Percentiles rank a stretch among this genome's conserved stretches.
Conservation (phyloP, 2,329 filamentous ascomycete species). For the Phialocephala sp. region DNA sequence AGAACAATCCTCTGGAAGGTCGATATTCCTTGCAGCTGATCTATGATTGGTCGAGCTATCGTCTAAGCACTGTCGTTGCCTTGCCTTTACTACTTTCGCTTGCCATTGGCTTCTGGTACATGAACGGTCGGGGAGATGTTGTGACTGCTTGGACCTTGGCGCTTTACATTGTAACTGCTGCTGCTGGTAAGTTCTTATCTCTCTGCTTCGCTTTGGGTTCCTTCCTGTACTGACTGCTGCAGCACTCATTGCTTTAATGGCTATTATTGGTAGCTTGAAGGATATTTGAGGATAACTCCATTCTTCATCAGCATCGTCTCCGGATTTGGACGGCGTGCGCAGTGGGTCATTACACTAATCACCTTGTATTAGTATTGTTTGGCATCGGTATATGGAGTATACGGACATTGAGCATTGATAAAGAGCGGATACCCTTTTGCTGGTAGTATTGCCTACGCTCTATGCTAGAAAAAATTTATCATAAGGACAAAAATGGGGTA, state of each 20-base stretch:
- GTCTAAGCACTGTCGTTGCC: constrained; percentile 30
- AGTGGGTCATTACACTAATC: background rate
- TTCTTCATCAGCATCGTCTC: background rate
- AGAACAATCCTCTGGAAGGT: constrained; percentile 33
- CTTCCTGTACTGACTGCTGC: constrained; percentile 15
- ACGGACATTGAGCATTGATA: constrained; percentile 1
- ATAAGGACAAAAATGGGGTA: background rate
- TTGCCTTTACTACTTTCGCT: constrained; percentile 31
- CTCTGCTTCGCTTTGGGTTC: background rate
- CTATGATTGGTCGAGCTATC: constrained; percentile 34
- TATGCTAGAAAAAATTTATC: background rate
- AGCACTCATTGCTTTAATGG: constrained; percentile 37
- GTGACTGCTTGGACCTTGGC: constrained; percentile 35
- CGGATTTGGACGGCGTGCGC: background rate
- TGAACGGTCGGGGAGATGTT: constrained; percentile 32
- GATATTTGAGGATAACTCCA: constrained; percentile 28
- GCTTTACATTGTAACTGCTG: constrained; percentile 37
- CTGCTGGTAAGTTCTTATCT: constrained; percentile 28
- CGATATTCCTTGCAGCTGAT: constrained; percentile 27
- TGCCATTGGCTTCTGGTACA: constrained; percentile 33
- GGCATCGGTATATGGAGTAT: background rate
- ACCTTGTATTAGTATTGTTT: background rate
- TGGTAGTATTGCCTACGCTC: background rate
- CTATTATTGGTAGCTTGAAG: constrained; percentile 37
- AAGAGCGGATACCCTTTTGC: constrained; percentile 2